phyloP scores from a whole-genome alignment of 1,284 basidiomycete species.

The Ustanciosporium gigantosporum region DNA sequence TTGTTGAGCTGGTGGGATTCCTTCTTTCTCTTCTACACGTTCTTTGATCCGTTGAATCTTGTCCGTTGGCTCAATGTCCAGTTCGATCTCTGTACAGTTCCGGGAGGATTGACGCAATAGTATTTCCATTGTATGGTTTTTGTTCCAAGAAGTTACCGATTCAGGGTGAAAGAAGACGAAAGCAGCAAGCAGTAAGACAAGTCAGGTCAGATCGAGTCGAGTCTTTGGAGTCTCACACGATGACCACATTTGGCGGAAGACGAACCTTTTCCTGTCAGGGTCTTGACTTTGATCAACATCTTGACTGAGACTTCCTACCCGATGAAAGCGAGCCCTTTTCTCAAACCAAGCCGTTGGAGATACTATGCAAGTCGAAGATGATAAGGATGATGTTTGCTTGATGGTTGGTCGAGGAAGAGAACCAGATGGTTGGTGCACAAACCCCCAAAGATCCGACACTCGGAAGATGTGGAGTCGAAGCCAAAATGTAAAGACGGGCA shows the following conservation, averaged over 20 bases:
- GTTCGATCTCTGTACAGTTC: slow-evolving; percentile 82
- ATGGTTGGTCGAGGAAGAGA: too few relatives aligned
- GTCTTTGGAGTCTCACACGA: too few relatives aligned
- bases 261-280: slow-evolving; percentile 84
- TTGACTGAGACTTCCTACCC: too few relatives aligned
- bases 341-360: too few relatives aligned
- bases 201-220: too few relatives aligned
- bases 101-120: neutral
- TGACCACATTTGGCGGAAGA: neutral
- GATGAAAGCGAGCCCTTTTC: too few relatives aligned
- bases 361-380: too few relatives aligned
- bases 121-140: neutral
- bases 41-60: slow-evolving; percentile 97
- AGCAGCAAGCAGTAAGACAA: neutral
- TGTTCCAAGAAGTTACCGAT: neutral
- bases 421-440: too few relatives aligned
- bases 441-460: too few relatives aligned
- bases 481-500: too few relatives aligned
- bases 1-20: slow-evolving; percentile 95
- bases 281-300: slow-evolving; percentile 67
- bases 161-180: neutral
- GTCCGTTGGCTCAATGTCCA: slow-evolving; percentile 90
- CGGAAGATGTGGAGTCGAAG: too few relatives aligned
- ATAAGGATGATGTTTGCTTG: too few relatives aligned
- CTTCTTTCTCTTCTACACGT: slow-evolving; percentile 97